These are phyloP conservation scores for Debaryomyces nepalensis DNA, from an alignment of 1,139 yeast species.

Conservation along the genomic window DNA sequence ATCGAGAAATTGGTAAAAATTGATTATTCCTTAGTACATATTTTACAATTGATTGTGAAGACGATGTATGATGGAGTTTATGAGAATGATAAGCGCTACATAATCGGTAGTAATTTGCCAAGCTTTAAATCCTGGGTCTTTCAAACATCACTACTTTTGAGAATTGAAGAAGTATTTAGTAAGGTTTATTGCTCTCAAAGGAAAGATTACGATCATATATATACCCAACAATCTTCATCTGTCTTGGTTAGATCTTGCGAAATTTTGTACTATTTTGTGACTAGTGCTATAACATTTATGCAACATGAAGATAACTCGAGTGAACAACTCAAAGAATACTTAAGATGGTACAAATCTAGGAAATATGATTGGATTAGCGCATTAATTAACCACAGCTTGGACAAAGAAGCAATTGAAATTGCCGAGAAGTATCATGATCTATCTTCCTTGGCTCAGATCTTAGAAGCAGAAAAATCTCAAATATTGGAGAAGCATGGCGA, in stretches of 20 bases:
- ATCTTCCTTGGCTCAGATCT: constrained; percentile 64
- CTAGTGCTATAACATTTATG: constrained; percentile 45
- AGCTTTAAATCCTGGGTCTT: constrained; percentile 43
- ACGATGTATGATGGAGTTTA: constrained; percentile 50
- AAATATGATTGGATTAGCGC: constrained; percentile 57
- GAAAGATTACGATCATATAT: constrained; percentile 18
- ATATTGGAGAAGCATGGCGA: constrained; percentile 32
- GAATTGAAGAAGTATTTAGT: constrained; percentile 38
- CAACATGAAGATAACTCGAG: constrained; percentile 24
- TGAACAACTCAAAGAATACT: constrained; percentile 35
- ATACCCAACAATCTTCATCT: constrained; percentile 21
- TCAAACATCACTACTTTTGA: constrained; percentile 40
- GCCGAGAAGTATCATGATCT: constrained; percentile 73
- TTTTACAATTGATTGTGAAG: constrained; percentile 38
- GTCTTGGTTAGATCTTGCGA: constrained; percentile 34
- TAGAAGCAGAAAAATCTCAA: constrained; percentile 56
- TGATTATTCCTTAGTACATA: constrained; percentile 28
- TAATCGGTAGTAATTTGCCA: constrained; percentile 26
- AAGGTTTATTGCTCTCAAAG: constrained; percentile 23
- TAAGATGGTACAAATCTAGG: constrained; percentile 38
- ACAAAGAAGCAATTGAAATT: constrained; percentile 60
- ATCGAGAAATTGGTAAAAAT: constrained; percentile 28
- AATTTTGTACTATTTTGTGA: constrained; percentile 42
- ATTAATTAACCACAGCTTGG: constrained; percentile 51
- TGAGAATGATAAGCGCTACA: constrained; percentile 44